Percentiles rank a stretch among this genome's conserved stretches.
phyloP scores from a whole-genome alignment of 1,284 basidiomycete species.

The Rugosomyces carneus region DNA sequence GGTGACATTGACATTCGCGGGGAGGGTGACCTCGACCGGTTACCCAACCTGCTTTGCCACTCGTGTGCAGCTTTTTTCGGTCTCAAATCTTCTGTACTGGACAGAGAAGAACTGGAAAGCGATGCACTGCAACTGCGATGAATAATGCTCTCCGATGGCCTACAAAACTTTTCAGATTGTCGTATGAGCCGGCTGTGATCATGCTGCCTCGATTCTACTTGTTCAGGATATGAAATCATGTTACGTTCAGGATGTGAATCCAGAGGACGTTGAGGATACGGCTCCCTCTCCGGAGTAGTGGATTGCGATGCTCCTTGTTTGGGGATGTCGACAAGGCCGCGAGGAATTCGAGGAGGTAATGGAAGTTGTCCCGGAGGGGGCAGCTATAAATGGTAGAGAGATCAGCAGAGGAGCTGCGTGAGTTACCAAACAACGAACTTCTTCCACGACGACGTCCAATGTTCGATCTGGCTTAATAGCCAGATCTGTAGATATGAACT shows the following conservation, averaged over 20 bases:
- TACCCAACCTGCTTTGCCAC: slow-evolving; percentile 10
- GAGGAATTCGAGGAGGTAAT: slow-evolving; percentile 24
- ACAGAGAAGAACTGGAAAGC: background rate
- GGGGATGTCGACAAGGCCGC: slow-evolving; percentile 13
- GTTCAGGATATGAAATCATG: background rate
- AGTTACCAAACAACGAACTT: slow-evolving; percentile 27
- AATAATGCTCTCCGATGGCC: background rate
- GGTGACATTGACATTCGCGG: slow-evolving; percentile 4
- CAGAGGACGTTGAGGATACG: background rate
- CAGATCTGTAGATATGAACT: slow-evolving; percentile 41
- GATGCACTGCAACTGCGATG: slow-evolving; percentile 2
- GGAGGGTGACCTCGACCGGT: slow-evolving; percentile 1
- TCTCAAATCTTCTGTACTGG: slow-evolving; percentile 3
- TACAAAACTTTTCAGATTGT: slow-evolving; percentile 7
- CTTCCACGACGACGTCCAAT: slow-evolving; percentile 43
- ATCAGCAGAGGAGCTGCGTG: background rate
- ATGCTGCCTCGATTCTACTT: background rate
- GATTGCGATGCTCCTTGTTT: slow-evolving; percentile 18
- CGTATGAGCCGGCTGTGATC: background rate
- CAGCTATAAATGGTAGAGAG: slow-evolving; percentile 21
- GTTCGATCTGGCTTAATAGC: slow-evolving; percentile 40
- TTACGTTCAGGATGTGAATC: background rate
- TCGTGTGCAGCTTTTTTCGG: background rate
- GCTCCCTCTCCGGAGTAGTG: slow-evolving; percentile 9
- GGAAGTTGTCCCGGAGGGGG: slow-evolving; percentile 24